These are phyloP conservation scores for Ganoderma meredithae DNA, from an alignment of 1,284 basidiomycete species.

Conservation along the genomic window DNA sequence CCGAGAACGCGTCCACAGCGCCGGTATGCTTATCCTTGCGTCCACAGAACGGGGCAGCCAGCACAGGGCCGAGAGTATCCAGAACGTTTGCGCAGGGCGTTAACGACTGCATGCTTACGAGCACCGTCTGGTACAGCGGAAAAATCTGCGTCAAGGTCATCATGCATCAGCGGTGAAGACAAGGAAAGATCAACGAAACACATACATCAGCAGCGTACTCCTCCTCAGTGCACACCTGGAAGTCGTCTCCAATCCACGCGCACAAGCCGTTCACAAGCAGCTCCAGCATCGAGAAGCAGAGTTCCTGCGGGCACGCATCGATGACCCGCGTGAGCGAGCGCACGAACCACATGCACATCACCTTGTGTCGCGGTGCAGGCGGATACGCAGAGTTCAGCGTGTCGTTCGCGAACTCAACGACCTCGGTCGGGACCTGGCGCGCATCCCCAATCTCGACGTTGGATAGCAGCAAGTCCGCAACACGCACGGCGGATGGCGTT, in stretches of 20 bases:
- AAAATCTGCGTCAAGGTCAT: slow-evolving; percentile 50
- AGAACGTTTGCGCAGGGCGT: slow-evolving; percentile 49
- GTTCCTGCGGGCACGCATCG: slow-evolving; percentile 58
- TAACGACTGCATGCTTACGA: slow-evolving; percentile 57
- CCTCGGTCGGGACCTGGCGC: slow-evolving; percentile 52
- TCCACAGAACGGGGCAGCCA: slow-evolving; percentile 62
- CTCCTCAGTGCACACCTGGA: slow-evolving; percentile 52
- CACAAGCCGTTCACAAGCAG: slow-evolving; percentile 60
- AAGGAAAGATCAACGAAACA: slow-evolving; percentile 17
- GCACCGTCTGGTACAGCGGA: slow-evolving; percentile 63
- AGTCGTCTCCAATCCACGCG: slow-evolving; percentile 70
- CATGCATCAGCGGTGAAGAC: not conserved
- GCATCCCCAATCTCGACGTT: slow-evolving; percentile 58
- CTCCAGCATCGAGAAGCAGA: slow-evolving; percentile 54
- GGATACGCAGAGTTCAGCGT: slow-evolving; percentile 71
- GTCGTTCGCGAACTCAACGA: slow-evolving; percentile 66
- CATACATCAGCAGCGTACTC: slow-evolving; percentile 68
- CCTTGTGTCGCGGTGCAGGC: slow-evolving; percentile 59
- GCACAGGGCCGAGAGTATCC: slow-evolving; percentile 51
- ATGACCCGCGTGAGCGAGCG: slow-evolving; percentile 60
- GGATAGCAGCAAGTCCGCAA: slow-evolving; percentile 66
- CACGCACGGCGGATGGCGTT: slow-evolving; percentile 52
- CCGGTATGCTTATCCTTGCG: slow-evolving; percentile 51
- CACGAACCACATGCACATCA: slow-evolving; percentile 66
- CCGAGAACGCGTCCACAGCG: slow-evolving; percentile 55